Conservation (phyloP, 306 rosid genomes). For the Acmispon strigosus region DNA sequence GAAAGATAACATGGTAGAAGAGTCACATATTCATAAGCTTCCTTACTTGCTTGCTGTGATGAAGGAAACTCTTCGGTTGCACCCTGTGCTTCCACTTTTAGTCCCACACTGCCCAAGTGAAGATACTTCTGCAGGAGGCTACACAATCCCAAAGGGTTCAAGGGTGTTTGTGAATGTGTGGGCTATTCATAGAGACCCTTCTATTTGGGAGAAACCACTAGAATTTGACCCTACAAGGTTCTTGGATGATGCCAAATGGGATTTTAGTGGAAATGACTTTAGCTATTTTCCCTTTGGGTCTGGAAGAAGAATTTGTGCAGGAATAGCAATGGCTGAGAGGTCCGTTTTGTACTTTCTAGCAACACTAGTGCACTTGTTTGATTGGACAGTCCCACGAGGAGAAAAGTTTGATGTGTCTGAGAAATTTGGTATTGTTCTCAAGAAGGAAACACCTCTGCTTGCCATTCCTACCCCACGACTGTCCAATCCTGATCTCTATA, state of each 20-base stretch:
- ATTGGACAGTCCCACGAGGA: slow-evolving; percentile 49
- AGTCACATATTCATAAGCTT: slow-evolving; percentile 43
- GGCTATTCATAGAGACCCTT: slow-evolving; percentile 77
- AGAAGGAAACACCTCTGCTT: not conserved
- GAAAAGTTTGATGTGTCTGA: slow-evolving; percentile 36
- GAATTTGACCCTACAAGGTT: slow-evolving; percentile 63
- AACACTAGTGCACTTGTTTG: slow-evolving; percentile 57
- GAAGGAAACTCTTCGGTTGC: slow-evolving; percentile 65
- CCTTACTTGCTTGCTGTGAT: slow-evolving; percentile 55
- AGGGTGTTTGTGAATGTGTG: slow-evolving; percentile 58
- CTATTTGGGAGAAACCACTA: slow-evolving; percentile 52
- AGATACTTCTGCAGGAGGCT: slow-evolving; percentile 46
- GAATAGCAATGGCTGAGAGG: slow-evolving; percentile 75
- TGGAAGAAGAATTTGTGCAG: slow-evolving; percentile 73
- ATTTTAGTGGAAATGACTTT: slow-evolving; percentile 57
- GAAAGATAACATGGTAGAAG: slow-evolving; percentile 50
- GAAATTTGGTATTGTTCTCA: slow-evolving; percentile 46
- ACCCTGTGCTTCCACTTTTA: slow-evolving; percentile 50
- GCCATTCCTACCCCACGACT: slow-evolving; percentile 49
- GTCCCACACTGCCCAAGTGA: slow-evolving; percentile 60
- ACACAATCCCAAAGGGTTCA: slow-evolving; percentile 53
- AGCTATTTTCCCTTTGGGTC: slow-evolving; percentile 67
- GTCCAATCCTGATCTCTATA: slow-evolving; percentile 30
- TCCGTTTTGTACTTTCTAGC: slow-evolving; percentile 48
- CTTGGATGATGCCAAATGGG: slow-evolving; percentile 37